Evolutionary conservation across 805 yeast genomes (phyloP).

Genomic region (Metschnikowia orientalis): DNA sequence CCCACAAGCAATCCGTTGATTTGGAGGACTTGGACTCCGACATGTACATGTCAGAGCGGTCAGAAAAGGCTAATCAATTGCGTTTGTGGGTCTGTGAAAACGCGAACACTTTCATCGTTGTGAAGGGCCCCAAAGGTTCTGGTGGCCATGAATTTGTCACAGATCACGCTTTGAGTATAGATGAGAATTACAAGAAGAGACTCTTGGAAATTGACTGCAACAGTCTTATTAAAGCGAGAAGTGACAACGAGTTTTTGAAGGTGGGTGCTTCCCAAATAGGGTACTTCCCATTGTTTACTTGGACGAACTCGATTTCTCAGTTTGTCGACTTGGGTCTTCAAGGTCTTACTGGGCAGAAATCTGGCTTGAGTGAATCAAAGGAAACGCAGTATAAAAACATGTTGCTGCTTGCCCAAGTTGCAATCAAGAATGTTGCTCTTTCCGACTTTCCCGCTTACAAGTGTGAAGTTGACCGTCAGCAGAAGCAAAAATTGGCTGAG

Average conservation of each 20-base stretch:
- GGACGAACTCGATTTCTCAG: constrained; percentile 77
- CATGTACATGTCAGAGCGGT: constrained; percentile 67
- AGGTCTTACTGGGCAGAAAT: constrained; percentile 90
- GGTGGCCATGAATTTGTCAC: constrained; percentile 81
- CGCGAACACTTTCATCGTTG: constrained; percentile 82
- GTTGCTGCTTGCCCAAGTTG: constrained; percentile 64
- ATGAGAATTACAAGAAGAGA: constrained; percentile 41
- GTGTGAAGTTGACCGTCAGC: constrained; percentile 19
- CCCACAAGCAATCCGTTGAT: constrained; percentile 13
- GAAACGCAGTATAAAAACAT: constrained; percentile 80
- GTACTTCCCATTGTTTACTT: constrained; percentile 89
- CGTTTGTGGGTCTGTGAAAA: constrained; percentile 82
- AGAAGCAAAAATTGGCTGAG: constrained; percentile 11
- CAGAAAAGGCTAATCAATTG: constrained; percentile 62
- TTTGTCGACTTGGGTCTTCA: constrained; percentile 82
- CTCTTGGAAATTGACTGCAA: constrained; percentile 78
- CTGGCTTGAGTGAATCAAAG: constrained; percentile 79
- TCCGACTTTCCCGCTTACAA: constrained; percentile 29
- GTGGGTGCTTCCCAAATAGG: constrained; percentile 76
- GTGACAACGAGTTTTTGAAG: constrained; percentile 64
- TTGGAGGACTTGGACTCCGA: constrained; percentile 20
- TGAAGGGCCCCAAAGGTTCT: constrained; percentile 93
- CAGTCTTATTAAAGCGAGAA: constrained; percentile 62
- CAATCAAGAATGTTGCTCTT: constrained; percentile 61
- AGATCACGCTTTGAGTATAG: constrained; percentile 56